Conservation (phyloP, 2,329 filamentous ascomycete species). For the Paecilomyces niveus region DNA sequence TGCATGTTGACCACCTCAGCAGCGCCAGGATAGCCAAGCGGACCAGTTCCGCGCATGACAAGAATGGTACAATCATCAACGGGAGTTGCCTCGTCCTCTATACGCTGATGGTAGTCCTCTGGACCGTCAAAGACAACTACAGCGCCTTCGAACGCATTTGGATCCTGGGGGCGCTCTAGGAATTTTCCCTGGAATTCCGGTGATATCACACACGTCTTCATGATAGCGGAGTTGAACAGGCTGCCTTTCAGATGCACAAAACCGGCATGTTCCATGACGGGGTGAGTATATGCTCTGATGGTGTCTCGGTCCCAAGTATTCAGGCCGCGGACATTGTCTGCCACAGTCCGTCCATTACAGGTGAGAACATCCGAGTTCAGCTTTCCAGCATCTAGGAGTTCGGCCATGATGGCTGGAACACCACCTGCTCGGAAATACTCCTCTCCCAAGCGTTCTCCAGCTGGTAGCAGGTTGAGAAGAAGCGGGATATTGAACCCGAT, state of each 20-base stretch:
- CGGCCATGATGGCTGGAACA: conserved; percentile 47
- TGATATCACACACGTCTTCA: conserved; percentile 48
- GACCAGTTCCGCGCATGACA: conserved; percentile 45
- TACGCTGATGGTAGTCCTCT: conserved; percentile 40
- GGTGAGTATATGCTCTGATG: conserved; percentile 40
- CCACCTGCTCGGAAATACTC: conserved; percentile 50
- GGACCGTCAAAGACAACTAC: conserved; percentile 47
- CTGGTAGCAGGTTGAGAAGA: conserved; percentile 50
- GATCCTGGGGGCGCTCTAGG: conserved; percentile 39
- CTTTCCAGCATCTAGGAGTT: conserved; percentile 44
- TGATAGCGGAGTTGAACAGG: conserved; percentile 46
- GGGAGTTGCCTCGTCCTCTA: conserved; percentile 33
- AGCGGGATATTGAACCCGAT: conserved; percentile 46
- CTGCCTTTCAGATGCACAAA: conserved; percentile 45
- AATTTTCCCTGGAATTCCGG: conserved; percentile 39
- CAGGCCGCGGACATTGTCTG: conserved; percentile 37
- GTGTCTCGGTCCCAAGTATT: conserved; percentile 45
- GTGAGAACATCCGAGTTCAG: conserved; percentile 39
- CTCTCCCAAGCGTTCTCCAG: conserved; percentile 47
- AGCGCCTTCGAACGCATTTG: conserved; percentile 42
- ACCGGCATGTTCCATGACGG: conserved; percentile 44
- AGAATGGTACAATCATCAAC: conserved; percentile 40
- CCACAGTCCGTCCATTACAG: conserved; percentile 41
- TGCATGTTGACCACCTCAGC: conserved; percentile 50
- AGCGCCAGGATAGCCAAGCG: conserved; percentile 45